Evolutionary conservation across 129 eudicot genomes (phyloP), one percentile per base, ranked within the genome.

Genomic region (Ambrosia trifida): DNA sequence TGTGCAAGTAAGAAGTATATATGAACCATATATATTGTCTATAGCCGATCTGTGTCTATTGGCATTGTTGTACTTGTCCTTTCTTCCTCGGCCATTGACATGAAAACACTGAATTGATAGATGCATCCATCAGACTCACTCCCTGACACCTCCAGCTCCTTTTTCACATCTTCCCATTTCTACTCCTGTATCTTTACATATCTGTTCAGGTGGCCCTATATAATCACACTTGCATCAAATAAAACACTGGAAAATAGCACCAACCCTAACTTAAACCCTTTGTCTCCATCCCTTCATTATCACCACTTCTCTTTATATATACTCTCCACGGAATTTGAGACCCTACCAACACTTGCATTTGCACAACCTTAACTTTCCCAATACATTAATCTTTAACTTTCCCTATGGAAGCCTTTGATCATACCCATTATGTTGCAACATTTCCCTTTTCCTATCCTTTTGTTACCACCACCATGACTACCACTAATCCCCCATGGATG

Each of bases 61-160:
- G 36, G 11, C 62, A 56, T 20, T 56, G 10, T 32, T 32, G 20
- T 32, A 14, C 11, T 73, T 80, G 73, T 80, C 84, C 84, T 79
- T 84, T 78, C 89, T 84, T 82, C 90, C 90, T 86, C 80, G 84
- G 86, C 88, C 82, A 47, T 69, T 87, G 88, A 88, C 84, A 85
- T 79, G 92, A 85, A 74, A 85, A 70, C 83, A 75, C 80, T 84
- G 96, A 86, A 75, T 59, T 74, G 96, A 91, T 88, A 86, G 96
- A 91, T 87, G 89, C 78, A 83, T 85, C 89, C 84, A 76, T 87
- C 91, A 82, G 64, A 75, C 45, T 60, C 51, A 30, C 54, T 24
- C 71, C 67, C 73, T 66, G 73, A 79, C 80, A 73, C 36, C 52
- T 50, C 69, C 75, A n/a, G n/a, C 14, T 59, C 11, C 50, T 18